phyloP scores from a whole-genome alignment of 441 rosid species.

The Pelargonium australe region DNA sequence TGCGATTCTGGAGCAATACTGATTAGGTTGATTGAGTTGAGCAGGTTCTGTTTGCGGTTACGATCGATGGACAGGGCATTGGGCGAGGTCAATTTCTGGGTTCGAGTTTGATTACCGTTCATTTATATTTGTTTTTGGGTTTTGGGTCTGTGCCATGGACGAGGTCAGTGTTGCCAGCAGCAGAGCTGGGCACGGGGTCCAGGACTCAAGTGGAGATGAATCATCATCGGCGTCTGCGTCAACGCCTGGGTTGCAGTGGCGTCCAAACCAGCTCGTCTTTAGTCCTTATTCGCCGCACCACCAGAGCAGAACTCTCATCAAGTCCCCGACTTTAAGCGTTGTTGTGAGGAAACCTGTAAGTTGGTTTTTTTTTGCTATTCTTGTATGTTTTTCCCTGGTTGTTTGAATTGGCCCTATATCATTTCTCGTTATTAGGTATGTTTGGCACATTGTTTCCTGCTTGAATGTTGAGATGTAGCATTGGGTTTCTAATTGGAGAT shows the following conservation, averaged over 20 bases:
- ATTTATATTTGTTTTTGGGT: slow-evolving; percentile 18
- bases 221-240: slow-evolving; percentile 23
- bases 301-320: slow-evolving; percentile 26
- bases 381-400: background rate
- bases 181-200: slow-evolving; percentile 36
- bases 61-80: slow-evolving; percentile 27
- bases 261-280: slow-evolving; percentile 71
- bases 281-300: slow-evolving; percentile 29
- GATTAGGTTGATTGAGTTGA: background rate
- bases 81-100: slow-evolving; percentile 32
- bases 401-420: slow-evolving; percentile 11
- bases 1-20: background rate
- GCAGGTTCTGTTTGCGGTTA: background rate
- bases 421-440: slow-evolving; percentile 9
- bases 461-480: background rate
- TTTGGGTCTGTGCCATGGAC: slow-evolving; percentile 39
- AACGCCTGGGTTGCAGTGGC: slow-evolving; percentile 35
- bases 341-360: slow-evolving; percentile 69
- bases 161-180: slow-evolving; percentile 43
- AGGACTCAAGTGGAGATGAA: slow-evolving; percentile 29
- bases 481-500: background rate
- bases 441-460: slow-evolving; percentile 12
- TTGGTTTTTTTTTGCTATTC: slow-evolving; percentile 14
- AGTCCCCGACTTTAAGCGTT: slow-evolving; percentile 42
- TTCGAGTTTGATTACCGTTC: slow-evolving; percentile 29